A percentile compares a stretch with the other conserved stretches of the same genome.
Evolutionary conservation across 2,329 filamentous ascomycete species (phyloP).

Genomic region (Trematosphaeria pertusa): DNA sequence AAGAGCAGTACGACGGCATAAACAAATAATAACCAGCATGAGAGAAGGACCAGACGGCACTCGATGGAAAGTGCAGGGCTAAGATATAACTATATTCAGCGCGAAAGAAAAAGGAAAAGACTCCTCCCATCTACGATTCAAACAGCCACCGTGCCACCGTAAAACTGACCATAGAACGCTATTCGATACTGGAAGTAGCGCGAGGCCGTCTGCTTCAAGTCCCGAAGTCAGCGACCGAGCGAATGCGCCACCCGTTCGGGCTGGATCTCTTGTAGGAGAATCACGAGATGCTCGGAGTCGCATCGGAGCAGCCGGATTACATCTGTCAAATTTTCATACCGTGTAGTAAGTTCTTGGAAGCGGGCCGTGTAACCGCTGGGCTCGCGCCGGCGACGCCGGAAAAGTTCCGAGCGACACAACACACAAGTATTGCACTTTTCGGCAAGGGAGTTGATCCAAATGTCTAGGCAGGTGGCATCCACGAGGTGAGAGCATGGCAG

Average conservation of each 20-base stretch:
- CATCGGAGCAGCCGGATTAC: not conserved
- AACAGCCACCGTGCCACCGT: not conserved
- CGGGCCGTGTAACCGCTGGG: not conserved
- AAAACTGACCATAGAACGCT: not conserved
- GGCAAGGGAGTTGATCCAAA: constrained; percentile 3
- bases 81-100: not conserved
- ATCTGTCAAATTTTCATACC: not conserved
- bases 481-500: not conserved
- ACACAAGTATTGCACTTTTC: constrained; percentile 5
- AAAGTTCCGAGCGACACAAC: not conserved
- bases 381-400: constrained; percentile 10
- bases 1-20: too few relatives aligned
- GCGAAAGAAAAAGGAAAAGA: not conserved
- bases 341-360: too few relatives aligned
- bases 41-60: too few relatives aligned
- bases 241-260: not conserved
- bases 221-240: too few relatives aligned
- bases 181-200: too few relatives aligned
- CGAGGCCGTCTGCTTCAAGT: too few relatives aligned
- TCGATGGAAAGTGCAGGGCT: not conserved
- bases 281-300: not conserved
- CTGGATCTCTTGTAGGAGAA: not conserved
- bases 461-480: not conserved
- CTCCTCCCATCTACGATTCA: not conserved
- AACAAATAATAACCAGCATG: too few relatives aligned